Evolutionary conservation across 2,329 filamentous ascomycete genomes (phyloP).

Genomic region (Alternaria consortialis): DNA sequence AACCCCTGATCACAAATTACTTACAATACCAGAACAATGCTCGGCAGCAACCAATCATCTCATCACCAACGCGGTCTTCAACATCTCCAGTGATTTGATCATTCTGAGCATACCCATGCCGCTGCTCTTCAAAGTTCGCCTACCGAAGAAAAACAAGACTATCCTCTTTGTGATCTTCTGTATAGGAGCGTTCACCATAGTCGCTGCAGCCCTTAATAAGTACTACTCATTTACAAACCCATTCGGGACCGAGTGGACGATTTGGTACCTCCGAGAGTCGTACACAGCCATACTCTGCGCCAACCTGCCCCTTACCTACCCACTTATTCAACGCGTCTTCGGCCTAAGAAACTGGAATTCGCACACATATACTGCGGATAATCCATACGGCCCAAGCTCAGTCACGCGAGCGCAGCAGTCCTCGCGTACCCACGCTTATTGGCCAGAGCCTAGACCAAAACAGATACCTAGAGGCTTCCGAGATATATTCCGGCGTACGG

Average conservation of each 20-base stretch:
- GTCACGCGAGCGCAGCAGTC: constrained; percentile 9
- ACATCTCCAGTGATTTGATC: constrained; percentile 57
- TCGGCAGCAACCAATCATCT: constrained; percentile 52
- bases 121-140: constrained; percentile 54
- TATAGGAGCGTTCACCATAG: constrained; percentile 61
- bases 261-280: constrained; percentile 68
- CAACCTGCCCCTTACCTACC: constrained; percentile 69
- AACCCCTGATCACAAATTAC: background rate
- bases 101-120: constrained; percentile 59
- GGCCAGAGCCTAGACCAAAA: constrained; percentile 22
- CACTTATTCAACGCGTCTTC: constrained; percentile 62
- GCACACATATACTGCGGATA: constrained; percentile 25
- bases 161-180: constrained; percentile 65
- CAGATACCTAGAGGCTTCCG: constrained; percentile 24
- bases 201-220: constrained; percentile 68
- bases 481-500: constrained; percentile 26
- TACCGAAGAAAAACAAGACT: constrained; percentile 61
- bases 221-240: constrained; percentile 68
- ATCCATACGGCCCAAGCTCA: constrained; percentile 5
- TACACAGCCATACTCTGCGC: constrained; percentile 68
- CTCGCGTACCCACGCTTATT: constrained; percentile 14
- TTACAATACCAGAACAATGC: constrained; percentile 50
- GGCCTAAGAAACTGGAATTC: constrained; percentile 45
- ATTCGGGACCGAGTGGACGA: constrained; percentile 65
- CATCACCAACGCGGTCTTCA: constrained; percentile 53